Evolutionary conservation across 1,139 yeast species (phyloP), one percentile per base, ranked within the genome.

Genomic region (Magnusiomyces suaveolens): DNA sequence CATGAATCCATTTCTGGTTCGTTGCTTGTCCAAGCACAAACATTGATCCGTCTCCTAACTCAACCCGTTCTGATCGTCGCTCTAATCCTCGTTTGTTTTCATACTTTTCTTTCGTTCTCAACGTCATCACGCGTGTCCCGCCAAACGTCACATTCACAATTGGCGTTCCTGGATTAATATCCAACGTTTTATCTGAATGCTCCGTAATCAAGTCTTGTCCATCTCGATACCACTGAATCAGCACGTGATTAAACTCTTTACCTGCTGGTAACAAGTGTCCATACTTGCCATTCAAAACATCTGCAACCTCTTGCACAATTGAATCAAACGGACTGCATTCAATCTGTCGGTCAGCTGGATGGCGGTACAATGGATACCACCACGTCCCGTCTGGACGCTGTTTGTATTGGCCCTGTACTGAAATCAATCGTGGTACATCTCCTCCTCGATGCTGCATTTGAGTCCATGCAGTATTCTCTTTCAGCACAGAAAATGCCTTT

Each of bases 161-260:
- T 44, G 57, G 54, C 3, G 62, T 53, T 3, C 56, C 59, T 1
- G 60, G 59, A 8, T 46, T 54, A n/a, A 60, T 36, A 50, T 60
- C 63, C 21, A 60, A 47, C 24, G 63, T 59, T 43, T 60, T 60
- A 47, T 60, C 63, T 1, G 61, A 52, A 33, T 60, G 63, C 51
- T 60, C 62, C 12, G 63, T 58, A 39, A 60, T 60, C 20, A 53
- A 48, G 43, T 60, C 63, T 3, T 43, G 44, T 32, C 62, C 62
- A 14, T 53, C 41, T 2, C 62, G 55, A 48, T 60, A 60, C 25
- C 55, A 57, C 46, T 60, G 63, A n/a, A 60, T 52, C 32, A 60
- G 51, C 12, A 55, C 62, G 43, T 60, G 63, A 46, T 60, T 60
- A 23, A 60, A 44, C n/a, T 24, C 39, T 52, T 52, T 32, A 51